Evolutionary conservation across 2,329 filamentous ascomycete genomes (phyloP).

Genomic region (Lasiodiplodia hormozganensis): DNA sequence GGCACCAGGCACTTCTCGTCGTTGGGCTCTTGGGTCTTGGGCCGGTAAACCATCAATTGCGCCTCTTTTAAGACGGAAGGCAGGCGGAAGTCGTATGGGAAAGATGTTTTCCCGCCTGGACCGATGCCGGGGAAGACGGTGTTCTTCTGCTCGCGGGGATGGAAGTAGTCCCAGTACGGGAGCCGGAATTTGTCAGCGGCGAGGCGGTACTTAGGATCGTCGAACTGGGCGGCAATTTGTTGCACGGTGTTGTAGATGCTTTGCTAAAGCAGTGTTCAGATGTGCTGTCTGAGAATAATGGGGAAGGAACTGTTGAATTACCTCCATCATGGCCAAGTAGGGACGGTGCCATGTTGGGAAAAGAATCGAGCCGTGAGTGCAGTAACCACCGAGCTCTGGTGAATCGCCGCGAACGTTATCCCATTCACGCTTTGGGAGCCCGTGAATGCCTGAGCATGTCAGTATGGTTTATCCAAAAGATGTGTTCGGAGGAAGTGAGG

Average conservation of each 20-base stretch:
- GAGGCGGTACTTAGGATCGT: background rate
- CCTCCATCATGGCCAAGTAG: background rate
- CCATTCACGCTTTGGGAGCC: background rate
- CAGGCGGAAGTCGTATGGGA: background rate
- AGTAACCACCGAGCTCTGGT: background rate
- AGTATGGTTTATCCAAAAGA: too few species aligned
- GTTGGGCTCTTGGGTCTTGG: background rate
- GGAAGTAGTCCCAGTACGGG: background rate
- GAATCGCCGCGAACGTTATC: background rate
- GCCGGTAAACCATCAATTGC: background rate
- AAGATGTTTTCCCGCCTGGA: background rate
- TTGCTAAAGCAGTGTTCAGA: background rate
- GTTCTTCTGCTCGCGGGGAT: background rate
- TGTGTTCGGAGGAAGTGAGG: background rate
- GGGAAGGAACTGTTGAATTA: background rate
- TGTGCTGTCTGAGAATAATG: background rate
- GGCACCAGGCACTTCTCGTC: background rate
- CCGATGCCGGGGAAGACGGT: background rate
- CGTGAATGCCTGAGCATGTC: background rate
- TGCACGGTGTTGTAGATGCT: background rate
- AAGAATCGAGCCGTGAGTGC: background rate
- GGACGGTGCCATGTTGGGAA: background rate
- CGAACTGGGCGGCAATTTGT: background rate
- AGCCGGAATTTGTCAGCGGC: background rate
- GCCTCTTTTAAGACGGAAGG: background rate